These are phyloP conservation scores for Diaporthe sp. DNA, from an alignment of 2,329 filamentous ascomycete genomes.

Conservation along the genomic window DNA sequence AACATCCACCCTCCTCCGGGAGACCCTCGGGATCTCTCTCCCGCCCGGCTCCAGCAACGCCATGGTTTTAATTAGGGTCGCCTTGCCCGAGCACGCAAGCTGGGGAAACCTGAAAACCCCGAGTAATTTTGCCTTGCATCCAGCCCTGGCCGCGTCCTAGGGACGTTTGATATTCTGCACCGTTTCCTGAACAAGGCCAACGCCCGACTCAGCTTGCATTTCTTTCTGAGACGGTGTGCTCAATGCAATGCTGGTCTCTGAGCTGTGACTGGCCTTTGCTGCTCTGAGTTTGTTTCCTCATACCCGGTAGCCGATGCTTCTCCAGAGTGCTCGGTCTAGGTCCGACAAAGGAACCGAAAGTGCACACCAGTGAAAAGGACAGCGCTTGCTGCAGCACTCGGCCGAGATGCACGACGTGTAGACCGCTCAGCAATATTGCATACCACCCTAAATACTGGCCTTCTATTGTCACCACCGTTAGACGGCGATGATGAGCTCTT, in stretches of 20 bases:
- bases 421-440: neutral
- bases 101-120: constrained; percentile 15
- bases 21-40: constrained; percentile 8
- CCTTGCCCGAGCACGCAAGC: constrained; percentile 12
- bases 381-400: neutral
- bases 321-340: neutral
- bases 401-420: neutral
- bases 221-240: neutral
- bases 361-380: neutral
- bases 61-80: constrained; percentile 11
- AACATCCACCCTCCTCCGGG: constrained; percentile 13
- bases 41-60: constrained; percentile 6
- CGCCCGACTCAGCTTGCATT: neutral
- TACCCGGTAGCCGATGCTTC: neutral
- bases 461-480: neutral
- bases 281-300: neutral
- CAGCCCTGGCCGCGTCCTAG: neutral
- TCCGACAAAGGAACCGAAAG: neutral
- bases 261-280: neutral
- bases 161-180: constrained; percentile 14
- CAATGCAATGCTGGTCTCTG: neutral
- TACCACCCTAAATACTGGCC: neutral
- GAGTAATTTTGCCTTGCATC: constrained; percentile 3
- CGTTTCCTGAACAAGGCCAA: neutral
- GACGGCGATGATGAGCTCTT: too few species aligned